Conservation (phyloP, 2,329 filamentous ascomycete genomes). For the Gremmenia infestans region DNA sequence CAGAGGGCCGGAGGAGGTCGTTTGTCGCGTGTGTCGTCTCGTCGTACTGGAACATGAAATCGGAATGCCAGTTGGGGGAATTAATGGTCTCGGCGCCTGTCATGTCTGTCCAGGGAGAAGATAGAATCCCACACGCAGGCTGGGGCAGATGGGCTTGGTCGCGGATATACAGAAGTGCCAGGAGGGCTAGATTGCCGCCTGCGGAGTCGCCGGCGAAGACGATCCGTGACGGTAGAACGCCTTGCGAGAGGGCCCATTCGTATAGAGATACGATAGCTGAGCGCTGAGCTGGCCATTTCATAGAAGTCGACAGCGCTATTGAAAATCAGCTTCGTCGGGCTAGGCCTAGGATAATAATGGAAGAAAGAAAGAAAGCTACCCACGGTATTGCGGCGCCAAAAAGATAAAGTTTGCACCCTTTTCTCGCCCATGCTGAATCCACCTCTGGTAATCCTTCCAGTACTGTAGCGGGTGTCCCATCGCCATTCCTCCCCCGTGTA, state of each 20-base stretch:
- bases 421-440: background rate
- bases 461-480: conserved; percentile 1
- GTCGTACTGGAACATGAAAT: background rate
- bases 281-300: conserved; percentile 1
- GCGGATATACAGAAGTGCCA: background rate
- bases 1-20: background rate
- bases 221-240: background rate
- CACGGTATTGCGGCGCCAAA: background rate
- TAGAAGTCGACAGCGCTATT: background rate
- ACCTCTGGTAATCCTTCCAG: background rate
- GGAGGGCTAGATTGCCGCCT: conserved; percentile 1
- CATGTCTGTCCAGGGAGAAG: background rate
- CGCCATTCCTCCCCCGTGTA: background rate
- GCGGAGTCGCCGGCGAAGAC: conserved; percentile 4
- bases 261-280: background rate
- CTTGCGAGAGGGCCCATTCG: background rate
- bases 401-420: background rate
- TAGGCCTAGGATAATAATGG: background rate
- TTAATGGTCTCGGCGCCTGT: background rate
- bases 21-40: background rate
- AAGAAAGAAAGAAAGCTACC: background rate
- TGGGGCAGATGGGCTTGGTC: background rate
- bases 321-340: background rate
- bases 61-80: background rate
- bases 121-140: background rate